Base-by-base conservation (phyloP, 257 asterid species). In the Solanum lycopersicoides region DNA sequence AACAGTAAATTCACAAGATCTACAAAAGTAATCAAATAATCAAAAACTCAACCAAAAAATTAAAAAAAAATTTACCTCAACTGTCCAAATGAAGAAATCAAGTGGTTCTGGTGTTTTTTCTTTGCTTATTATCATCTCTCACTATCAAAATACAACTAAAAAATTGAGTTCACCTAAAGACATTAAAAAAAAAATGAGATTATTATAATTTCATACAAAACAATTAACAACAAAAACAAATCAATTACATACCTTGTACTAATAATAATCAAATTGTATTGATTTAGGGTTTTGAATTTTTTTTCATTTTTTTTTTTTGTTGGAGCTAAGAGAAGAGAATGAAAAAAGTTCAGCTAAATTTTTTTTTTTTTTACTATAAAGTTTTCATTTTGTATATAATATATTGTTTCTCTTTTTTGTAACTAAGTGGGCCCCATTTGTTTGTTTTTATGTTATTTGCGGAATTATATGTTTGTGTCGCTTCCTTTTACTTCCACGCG, bases 61-160 rank as follows among this genome's bases (percentile, higher is more conserved):
- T 2, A 30, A 80, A 12, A 3, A 13, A 16, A 20, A 50, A 39
- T 41, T 41, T 50, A 82, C 85, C 85, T 82, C 85, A 18, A 50
- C 44, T 16, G 85, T 82, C 85, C 85, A 82, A 82, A 82, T 82
- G 69, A 82, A 82, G 69, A 82, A 82, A 82, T 82, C 85, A 18
- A 82, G 69, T 32, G 85, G 85, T 32, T 82, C 85, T 16, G 85
- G 85, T 30, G 44, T 2, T 16, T 32, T 82, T 82, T 50, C 85
- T 53, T 82, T 82, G 69, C 69, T 82, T 82, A 50, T 20, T 82
- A 82, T 82, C 85, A 82, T 82, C 85, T 82, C 85, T 82, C 69
- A 30, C 18, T 16, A 82, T 45, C 84, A 25, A 25, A 28, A 34
- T 16, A 44, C 84, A 42, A 42, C 20, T 77, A 7, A 7, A 7